Conservation (phyloP, 129 eudicot genomes). For the Artemisia annua region DNA sequence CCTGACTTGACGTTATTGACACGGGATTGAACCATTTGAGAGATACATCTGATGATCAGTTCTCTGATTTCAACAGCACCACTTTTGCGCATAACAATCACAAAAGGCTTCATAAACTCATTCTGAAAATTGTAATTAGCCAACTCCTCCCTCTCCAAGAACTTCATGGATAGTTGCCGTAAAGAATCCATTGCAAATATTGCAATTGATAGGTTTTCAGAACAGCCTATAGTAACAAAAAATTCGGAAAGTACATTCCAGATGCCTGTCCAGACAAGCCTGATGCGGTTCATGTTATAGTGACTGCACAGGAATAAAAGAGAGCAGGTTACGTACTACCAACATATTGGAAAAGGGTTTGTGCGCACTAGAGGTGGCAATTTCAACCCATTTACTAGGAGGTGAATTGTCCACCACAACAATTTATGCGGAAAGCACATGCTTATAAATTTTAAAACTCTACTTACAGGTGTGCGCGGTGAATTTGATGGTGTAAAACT, state of each 20-base stretch:
- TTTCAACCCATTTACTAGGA: not conserved
- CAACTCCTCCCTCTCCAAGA: conserved; percentile 95
- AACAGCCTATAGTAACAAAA: conserved; percentile 91
- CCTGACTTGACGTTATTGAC: conserved; percentile 91
- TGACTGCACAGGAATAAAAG: conserved; percentile 57
- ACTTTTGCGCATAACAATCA: conserved; percentile 95
- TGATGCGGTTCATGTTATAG: conserved; percentile 94
- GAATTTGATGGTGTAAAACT: no score
- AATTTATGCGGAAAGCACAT: no score
- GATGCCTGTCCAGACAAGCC: conserved; percentile 96
- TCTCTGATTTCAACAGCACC: conserved; percentile 98
- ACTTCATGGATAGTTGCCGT: conserved; percentile 95
- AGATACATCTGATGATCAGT: conserved; percentile 86
- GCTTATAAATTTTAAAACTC: no score
- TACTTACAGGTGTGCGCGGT: no score
- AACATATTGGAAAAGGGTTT: conserved; percentile 11
- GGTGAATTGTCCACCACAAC: no score
- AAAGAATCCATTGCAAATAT: conserved; percentile 99
- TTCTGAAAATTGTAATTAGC: conserved; percentile 96
- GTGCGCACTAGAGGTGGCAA: conserved; percentile 2
- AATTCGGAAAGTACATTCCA: conserved; percentile 92
- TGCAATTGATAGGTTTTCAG: conserved; percentile 93
- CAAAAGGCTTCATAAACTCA: conserved; percentile 99
- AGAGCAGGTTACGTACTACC: conserved; percentile 5
- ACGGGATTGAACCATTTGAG: conserved; percentile 96